Conservation (phyloP, 495 filamentous ascomycete species). For the Umbilicaria muhlenbergii region DNA sequence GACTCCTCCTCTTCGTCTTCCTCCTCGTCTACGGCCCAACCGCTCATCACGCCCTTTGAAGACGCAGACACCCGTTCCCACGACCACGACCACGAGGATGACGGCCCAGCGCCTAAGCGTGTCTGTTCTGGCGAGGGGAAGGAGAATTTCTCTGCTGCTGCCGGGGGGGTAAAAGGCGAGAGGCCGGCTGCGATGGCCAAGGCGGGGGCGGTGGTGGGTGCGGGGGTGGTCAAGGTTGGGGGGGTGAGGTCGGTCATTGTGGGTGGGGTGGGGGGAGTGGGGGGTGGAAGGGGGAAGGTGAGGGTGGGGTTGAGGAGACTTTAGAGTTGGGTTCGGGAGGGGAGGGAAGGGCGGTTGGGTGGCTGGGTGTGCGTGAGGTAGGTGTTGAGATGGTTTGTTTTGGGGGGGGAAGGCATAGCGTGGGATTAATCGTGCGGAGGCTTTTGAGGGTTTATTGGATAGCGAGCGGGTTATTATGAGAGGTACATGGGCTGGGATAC, state of each 20-base stretch:
- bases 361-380: no score
- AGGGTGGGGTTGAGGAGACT: conserved; percentile 2
- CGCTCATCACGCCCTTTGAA: conserved; percentile 12
- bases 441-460: no score
- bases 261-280: neutral
- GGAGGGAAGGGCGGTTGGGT: no score
- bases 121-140: conserved; percentile 19
- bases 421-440: no score
- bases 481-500: no score
- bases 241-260: no score
- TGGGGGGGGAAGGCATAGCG: no score
- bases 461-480: no score
- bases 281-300: neutral
- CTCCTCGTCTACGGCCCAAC: conserved; percentile 1
- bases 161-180: neutral
- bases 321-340: neutral
- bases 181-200: conserved; percentile 2
- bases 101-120: conserved; percentile 14
- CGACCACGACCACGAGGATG: conserved; percentile 16
- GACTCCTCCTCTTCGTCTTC: conserved; percentile 3
- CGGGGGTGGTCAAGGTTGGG: conserved; percentile 1
- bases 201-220: conserved; percentile 12
- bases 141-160: conserved; percentile 12
- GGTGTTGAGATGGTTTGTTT: no score
- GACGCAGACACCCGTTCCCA: conserved; percentile 2